Evolutionary conservation across 768 basidiomycete species (phyloP).

Genomic region (Kwoniella sp.): DNA sequence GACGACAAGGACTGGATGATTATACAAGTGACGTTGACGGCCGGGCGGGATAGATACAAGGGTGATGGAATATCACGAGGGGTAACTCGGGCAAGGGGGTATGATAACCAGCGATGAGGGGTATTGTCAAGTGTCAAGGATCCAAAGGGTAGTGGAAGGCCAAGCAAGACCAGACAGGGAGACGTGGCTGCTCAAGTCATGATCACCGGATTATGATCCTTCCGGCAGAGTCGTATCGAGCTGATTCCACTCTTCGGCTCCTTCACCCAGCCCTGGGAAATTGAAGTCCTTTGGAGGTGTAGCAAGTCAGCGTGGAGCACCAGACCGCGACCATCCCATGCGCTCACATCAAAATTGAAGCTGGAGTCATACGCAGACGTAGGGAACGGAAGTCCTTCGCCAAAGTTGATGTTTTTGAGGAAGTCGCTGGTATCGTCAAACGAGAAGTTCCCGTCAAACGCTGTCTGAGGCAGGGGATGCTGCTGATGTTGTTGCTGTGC

Average conservation of each 20-base stretch:
- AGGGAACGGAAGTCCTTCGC: background rate
- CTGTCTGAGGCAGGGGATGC: background rate
- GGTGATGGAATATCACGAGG: too few relatives aligned
- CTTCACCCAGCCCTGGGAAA: background rate
- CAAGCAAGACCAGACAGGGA: background rate
- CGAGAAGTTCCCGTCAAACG: slow-evolving; percentile 1
- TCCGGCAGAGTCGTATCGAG: slow-evolving; percentile 3
- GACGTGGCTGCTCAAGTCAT: too few relatives aligned
- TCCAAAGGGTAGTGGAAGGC: background rate
- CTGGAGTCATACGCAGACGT: slow-evolving; percentile 3
- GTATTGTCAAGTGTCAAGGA: too few relatives aligned
- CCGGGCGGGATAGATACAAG: too few relatives aligned
- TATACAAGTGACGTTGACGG: too few relatives aligned
- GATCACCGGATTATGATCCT: background rate
- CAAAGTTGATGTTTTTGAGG: slow-evolving; percentile 9
- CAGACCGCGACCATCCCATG: too few relatives aligned
- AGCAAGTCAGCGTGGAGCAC: background rate
- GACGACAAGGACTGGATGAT: too few relatives aligned
- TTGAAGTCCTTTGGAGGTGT: background rate
- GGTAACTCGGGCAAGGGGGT: too few relatives aligned
- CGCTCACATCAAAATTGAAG: slow-evolving; percentile 14
- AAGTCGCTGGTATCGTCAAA: slow-evolving; percentile 12
- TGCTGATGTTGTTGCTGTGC: background rate
- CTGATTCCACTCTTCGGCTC: slow-evolving; percentile 3
- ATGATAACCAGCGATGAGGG: too few relatives aligned